Evolutionary conservation across 352 stramenopile genomes (phyloP).

Genomic region (Phytophthora sansomeana): DNA sequence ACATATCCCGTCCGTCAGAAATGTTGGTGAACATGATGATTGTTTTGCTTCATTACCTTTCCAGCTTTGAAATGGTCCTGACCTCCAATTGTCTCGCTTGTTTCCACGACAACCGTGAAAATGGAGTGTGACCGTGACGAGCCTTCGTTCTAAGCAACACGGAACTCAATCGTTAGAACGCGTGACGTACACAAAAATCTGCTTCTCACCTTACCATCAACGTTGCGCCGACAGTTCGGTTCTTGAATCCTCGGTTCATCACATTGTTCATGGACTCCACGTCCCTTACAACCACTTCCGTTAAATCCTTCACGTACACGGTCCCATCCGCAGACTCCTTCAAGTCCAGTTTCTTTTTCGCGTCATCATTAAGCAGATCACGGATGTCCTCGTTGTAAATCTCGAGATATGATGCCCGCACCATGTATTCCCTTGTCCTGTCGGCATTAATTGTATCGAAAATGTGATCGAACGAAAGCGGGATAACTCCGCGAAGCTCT

Average conservation of each 20-base stretch:
- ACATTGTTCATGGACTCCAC: constrained; percentile 84
- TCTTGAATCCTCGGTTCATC: constrained; percentile 88
- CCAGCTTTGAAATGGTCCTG: constrained; percentile 86
- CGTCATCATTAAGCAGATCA: constrained; percentile 87
- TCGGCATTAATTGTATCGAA: constrained; percentile 87
- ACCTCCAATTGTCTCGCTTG: constrained; percentile 76
- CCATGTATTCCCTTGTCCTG: constrained; percentile 78
- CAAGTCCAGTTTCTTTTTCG: constrained; percentile 85
- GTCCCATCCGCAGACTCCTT: constrained; percentile 84
- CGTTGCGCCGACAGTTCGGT: constrained; percentile 79
- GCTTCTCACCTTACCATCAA: constrained; percentile 61
- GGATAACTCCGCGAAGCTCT: constrained; percentile 84
- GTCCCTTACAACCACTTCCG: constrained; percentile 78
- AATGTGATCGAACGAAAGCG: constrained; percentile 87
- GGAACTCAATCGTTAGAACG: background rate
- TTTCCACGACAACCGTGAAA: constrained; percentile 87
- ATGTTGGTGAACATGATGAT: too few relatives aligned
- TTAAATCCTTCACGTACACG: constrained; percentile 93
- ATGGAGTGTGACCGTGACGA: constrained; percentile 89
- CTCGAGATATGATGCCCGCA: constrained; percentile 92
- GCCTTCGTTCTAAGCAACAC: constrained; percentile 71
- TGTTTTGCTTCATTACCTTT: constrained; percentile 48
- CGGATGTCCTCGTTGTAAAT: constrained; percentile 97
- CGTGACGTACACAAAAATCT: background rate
- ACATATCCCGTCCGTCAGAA: background rate